phyloP scores from a whole-genome alignment of 176 grass and related monocot genomes.

The Secale cereale region DNA sequence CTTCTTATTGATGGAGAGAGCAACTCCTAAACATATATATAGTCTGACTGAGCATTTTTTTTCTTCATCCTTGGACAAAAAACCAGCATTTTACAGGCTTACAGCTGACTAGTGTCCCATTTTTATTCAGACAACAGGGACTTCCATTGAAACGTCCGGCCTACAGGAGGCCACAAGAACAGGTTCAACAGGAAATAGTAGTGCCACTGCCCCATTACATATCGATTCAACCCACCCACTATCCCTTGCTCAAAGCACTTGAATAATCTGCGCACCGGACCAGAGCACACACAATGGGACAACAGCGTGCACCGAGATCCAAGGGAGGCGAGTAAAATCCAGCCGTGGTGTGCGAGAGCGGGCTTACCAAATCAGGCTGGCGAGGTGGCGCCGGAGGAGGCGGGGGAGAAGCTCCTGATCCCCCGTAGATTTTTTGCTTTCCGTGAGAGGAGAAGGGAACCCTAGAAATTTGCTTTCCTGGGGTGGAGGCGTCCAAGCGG shows the following conservation, averaged over 20 bases:
- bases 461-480: not conserved
- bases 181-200: not conserved
- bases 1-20: not conserved
- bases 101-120: not conserved
- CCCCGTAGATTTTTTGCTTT: not conserved
- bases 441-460: not conserved
- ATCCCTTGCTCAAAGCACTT: not conserved
- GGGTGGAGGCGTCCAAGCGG: not conserved
- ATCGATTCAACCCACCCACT: not conserved
- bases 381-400: not conserved
- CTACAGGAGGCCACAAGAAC: not conserved
- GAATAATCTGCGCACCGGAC: not conserved
- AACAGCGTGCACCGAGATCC: not conserved
- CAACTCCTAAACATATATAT: not conserved
- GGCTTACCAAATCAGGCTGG: not conserved
- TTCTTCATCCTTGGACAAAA: not conserved
- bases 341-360: not conserved
- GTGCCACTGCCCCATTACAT: not conserved
- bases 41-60: not conserved
- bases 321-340: not conserved
- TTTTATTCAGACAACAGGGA: not conserved
- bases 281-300: not conserved
- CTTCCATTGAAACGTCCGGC: not conserved
- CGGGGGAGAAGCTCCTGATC: not conserved
- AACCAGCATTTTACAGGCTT: not conserved